These are phyloP conservation scores for Nicotiana rustica DNA, from an alignment of 305 asterid species.

Conservation along the genomic window DNA sequence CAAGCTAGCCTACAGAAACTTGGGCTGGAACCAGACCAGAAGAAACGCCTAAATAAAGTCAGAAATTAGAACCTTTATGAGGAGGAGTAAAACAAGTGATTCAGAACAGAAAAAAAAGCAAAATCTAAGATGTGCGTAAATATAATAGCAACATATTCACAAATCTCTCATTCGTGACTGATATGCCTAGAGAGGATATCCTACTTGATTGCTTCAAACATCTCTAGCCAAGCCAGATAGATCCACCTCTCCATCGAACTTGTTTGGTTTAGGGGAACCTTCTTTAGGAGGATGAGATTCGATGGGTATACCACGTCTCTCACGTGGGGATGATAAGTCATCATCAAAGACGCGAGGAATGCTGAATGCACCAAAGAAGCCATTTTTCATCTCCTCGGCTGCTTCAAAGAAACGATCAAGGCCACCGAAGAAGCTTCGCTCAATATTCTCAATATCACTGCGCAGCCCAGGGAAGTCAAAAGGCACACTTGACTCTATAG, in stretches of 20 bases:
- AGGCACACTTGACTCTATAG: slow-evolving; percentile 46
- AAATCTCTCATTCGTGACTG: not conserved
- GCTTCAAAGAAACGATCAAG: slow-evolving; percentile 64
- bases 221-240: slow-evolving; percentile 74
- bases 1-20: not conserved
- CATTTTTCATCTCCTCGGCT: slow-evolving; percentile 71
- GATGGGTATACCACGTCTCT: slow-evolving; percentile 48
- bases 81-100: not conserved
- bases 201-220: slow-evolving; percentile 51
- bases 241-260: slow-evolving; percentile 61
- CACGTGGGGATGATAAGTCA: slow-evolving; percentile 42
- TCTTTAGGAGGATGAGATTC: slow-evolving; percentile 52
- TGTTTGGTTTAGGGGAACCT: slow-evolving; percentile 39
- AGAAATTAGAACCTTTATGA: not conserved
- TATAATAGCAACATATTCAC: slow-evolving; percentile 18
- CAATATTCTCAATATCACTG: slow-evolving; percentile 73
- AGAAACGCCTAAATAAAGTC: not conserved
- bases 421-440: slow-evolving; percentile 59
- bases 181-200: not conserved
- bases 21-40: not conserved
- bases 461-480: slow-evolving; percentile 71
- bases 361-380: slow-evolving; percentile 61
- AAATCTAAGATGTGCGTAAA: not conserved
- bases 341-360: slow-evolving; percentile 45
- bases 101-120: not conserved